Base-by-base conservation (phyloP, 139 green algal species). In the Parachlorella kessleri region DNA sequence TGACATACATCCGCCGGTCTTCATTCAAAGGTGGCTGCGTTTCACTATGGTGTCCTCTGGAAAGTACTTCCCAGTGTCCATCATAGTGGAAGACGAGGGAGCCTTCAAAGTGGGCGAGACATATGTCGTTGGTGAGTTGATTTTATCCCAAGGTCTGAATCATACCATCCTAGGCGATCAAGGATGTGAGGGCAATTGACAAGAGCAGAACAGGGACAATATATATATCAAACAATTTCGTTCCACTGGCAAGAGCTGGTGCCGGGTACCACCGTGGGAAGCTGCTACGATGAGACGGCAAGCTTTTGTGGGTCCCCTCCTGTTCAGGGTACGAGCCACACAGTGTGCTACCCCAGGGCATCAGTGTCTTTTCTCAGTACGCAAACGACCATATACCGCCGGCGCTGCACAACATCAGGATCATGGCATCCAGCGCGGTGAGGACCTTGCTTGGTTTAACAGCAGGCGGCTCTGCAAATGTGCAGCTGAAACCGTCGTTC, bases 241-340 rank as follows among this genome's bases (percentile, higher is more conserved):
- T n/a, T n/a, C n/a, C n/a, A n/a, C n/a, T n/a, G n/a, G n/a, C n/a
- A n/a, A n/a, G n/a, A n/a, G n/a, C n/a, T n/a, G n/a, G n/a, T n/a
- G n/a, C n/a, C n/a, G n/a, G n/a, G n/a, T n/a, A n/a, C n/a, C n/a
- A n/a, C n/a, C n/a, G n/a, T n/a, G n/a, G n/a, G n/a, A n/a, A n/a
- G n/a, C n/a, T n/a, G n/a, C n/a, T n/a, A n/a, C n/a, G n/a, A n/a
- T n/a, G n/a, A n/a, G n/a, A n/a, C n/a, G n/a, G n/a, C n/a, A n/a
- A n/a, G n/a, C n/a, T n/a, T n/a, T n/a, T n/a, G n/a, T n/a, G n/a
- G n/a, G n/a, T n/a, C n/a, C n/a, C 66, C 36, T 26, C 1, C 48
- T 18, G 4, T 65, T 66, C 76, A 78, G 82, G 74, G 33, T 87
- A 87, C 54, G 82, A 87, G 70, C 82, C 82, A 4, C 82, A 87